These are phyloP conservation scores for Orbilia ellipsospora DNA, from an alignment of 2,329 filamentous ascomycete species.

Conservation along the genomic window DNA sequence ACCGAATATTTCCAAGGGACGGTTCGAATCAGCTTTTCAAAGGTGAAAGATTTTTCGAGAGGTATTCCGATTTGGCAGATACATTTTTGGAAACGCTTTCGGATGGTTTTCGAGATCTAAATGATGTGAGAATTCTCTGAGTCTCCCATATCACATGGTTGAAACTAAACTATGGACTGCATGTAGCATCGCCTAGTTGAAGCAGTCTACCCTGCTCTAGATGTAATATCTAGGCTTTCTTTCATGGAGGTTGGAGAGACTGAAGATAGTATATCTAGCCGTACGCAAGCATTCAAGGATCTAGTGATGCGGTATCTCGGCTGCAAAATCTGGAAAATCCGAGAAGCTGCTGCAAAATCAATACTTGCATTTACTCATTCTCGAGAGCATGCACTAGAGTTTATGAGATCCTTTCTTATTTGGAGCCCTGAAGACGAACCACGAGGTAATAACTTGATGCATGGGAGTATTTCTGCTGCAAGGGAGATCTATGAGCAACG, in stretches of 20 bases:
- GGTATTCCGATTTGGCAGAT: slow-evolving; percentile 26
- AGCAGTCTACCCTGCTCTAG: slow-evolving; percentile 83
- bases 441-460: slow-evolving; percentile 67
- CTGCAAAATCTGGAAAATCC: slow-evolving; percentile 80
- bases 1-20: slow-evolving; percentile 70
- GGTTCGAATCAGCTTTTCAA: slow-evolving; percentile 29
- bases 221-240: slow-evolving; percentile 69
- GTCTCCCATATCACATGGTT: not conserved
- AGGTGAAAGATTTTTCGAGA: slow-evolving; percentile 35
- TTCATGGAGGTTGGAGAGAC: slow-evolving; percentile 18
- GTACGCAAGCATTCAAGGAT: slow-evolving; percentile 66
- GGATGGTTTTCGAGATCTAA: slow-evolving; percentile 35
- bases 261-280: not conserved
- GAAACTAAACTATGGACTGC: slow-evolving; percentile 22
- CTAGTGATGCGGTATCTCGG: slow-evolving; percentile 73
- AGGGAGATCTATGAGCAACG: slow-evolving; percentile 49
- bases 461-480: slow-evolving; percentile 70
- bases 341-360: slow-evolving; percentile 82
- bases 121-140: slow-evolving; percentile 26
- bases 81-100: slow-evolving; percentile 38
- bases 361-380: slow-evolving; percentile 72
- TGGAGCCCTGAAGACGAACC: slow-evolving; percentile 62
- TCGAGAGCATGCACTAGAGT: slow-evolving; percentile 56
- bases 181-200: slow-evolving; percentile 66
- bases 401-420: slow-evolving; percentile 64